Base-by-base conservation (phyloP, 2,329 filamentous ascomycete genomes). In the Calonectria hongkongensis region DNA sequence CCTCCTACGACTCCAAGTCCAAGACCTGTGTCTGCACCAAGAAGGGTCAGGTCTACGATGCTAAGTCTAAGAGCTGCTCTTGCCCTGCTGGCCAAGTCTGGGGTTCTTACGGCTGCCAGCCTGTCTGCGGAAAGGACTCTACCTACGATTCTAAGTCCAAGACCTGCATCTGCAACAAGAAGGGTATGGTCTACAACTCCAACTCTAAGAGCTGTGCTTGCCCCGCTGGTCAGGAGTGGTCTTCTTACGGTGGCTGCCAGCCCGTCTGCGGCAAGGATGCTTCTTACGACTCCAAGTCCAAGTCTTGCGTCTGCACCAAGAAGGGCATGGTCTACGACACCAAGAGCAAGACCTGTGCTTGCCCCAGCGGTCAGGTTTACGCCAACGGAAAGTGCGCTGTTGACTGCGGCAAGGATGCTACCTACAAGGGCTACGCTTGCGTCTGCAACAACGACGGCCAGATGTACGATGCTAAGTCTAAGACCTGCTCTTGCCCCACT, bases 401-500 rank as follows among this genome's bases (percentile, higher is more conserved):
- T 25, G 56, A 76, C 69, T 78, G 76, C 18, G 76, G 76, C 4
- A 54, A 64, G 16, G 66, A 76, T 8, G 75, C 76, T 6, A 60
- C 70, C 25, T 73, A 68, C 64, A 78, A 77, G 74, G 62, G 76
- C 30, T 74, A 74, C n/a, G 66, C 43, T 13, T 78, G 76, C 8
- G 76, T 78, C 48, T 78, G 76, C 73, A 76, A 78, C 70, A 78
- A 76, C 56, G 30, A 72, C 13, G 66, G 62, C 67, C 73, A 77
- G 69, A 66, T 71, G 21, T 77, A 71, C 45, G 25, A 77, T 75
- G 65, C 72, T 63, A 41, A 75, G 39, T n/a, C 25, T 66, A 77
- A 77, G 75, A 73, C 58, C 36, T 77, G 75, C 62, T 56, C 41
- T 28, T 78, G 76, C 73, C 76, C 78, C 73, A 8, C 66, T 1